Percentiles rank a stretch among this genome's conserved stretches.
Evolutionary conservation across 305 asterid genomes (phyloP).

Genomic region (Stenogyne calaminthoides): DNA sequence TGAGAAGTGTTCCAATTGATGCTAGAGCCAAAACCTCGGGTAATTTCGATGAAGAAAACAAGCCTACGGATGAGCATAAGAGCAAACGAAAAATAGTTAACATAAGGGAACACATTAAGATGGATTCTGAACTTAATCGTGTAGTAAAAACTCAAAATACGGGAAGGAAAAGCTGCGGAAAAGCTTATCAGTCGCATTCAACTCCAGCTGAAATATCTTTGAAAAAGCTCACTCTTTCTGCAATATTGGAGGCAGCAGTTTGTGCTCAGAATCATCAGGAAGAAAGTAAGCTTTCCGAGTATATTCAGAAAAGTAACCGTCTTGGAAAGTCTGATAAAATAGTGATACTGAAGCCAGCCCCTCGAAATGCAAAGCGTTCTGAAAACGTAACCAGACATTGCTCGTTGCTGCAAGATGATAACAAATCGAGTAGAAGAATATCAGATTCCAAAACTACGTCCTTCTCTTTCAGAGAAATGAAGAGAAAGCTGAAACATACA

Average conservation of each 20-base stretch:
- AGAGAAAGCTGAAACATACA: slow-evolving; percentile 45
- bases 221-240: slow-evolving; percentile 45
- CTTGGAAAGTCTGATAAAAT: slow-evolving; percentile 42
- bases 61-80: slow-evolving; percentile 33
- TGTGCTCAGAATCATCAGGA: slow-evolving; percentile 44
- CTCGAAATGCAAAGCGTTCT: slow-evolving; percentile 30
- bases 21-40: slow-evolving; percentile 29
- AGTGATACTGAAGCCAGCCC: slow-evolving; percentile 60
- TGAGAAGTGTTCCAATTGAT: slow-evolving; percentile 29
- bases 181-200: slow-evolving; percentile 34
- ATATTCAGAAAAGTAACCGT: slow-evolving; percentile 25
- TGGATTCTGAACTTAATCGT: slow-evolving; percentile 39
- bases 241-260: slow-evolving; percentile 46
- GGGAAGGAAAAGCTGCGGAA: slow-evolving; percentile 34
- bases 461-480: slow-evolving; percentile 46
- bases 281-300: slow-evolving; percentile 31
- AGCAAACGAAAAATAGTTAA: slow-evolving; percentile 31
- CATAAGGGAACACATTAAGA: slow-evolving; percentile 31
- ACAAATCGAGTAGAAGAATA: slow-evolving; percentile 18
- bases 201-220: slow-evolving; percentile 42
- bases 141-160: slow-evolving; percentile 33
- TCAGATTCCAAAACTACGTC: slow-evolving; percentile 30
- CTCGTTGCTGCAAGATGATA: slow-evolving; percentile 35
- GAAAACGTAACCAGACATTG: slow-evolving; percentile 21
- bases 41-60: slow-evolving; percentile 34